phyloP scores from a whole-genome alignment of 2,329 filamentous ascomycete genomes.

The Rhinocladiella similis region DNA sequence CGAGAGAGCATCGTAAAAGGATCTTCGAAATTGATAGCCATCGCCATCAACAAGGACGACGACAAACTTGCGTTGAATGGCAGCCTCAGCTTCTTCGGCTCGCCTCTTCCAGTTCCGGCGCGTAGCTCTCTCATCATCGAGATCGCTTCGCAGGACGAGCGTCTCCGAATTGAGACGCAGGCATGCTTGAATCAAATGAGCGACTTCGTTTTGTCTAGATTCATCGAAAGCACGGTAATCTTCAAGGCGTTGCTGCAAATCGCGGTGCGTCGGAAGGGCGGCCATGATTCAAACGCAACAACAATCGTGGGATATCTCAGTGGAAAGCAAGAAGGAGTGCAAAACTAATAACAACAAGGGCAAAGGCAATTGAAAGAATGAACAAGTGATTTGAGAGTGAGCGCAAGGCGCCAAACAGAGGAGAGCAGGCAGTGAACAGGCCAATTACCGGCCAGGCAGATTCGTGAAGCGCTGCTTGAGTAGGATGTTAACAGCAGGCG shows the following conservation, averaged over 20 bases:
- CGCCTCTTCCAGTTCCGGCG: constrained; percentile 22
- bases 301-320: background rate
- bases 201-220: constrained; percentile 19
- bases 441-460: background rate
- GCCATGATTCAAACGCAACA: constrained; percentile 1
- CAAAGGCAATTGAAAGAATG: background rate
- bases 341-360: background rate
- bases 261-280: constrained; percentile 4
- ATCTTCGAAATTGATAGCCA: constrained; percentile 58
- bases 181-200: constrained; percentile 14
- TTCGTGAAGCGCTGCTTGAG: too few relatives aligned
- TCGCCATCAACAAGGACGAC: constrained; percentile 64
- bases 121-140: constrained; percentile 23
- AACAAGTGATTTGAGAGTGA: too few relatives aligned
- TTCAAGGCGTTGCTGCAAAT: constrained; percentile 8
- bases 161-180: constrained; percentile 13
- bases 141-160: constrained; percentile 35
- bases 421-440: background rate
- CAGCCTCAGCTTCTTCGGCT: constrained; percentile 19
- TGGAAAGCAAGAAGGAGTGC: background rate
- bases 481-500: background rate
- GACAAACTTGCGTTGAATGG: constrained; percentile 53
- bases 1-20: constrained; percentile 45
- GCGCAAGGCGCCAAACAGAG: too few relatives aligned
- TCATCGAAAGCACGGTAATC: constrained; percentile 21